phyloP scores from a whole-genome alignment of 2,329 filamentous ascomycete genomes.

The Incumbomyces lentus region DNA sequence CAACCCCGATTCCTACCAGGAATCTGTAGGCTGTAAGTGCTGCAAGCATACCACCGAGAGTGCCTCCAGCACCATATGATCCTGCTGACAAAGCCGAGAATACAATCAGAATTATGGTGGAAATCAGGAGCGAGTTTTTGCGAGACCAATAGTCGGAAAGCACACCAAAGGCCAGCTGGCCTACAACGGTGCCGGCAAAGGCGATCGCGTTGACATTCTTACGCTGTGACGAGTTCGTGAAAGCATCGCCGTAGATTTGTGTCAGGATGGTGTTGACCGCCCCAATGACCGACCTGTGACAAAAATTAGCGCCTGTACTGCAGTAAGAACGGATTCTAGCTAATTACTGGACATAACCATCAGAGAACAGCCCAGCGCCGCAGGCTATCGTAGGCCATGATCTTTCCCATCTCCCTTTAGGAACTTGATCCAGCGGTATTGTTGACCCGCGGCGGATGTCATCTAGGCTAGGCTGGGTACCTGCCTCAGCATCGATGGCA shows the following conservation, averaged over 20 bases:
- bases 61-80: constrained; percentile 63
- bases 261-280: constrained; percentile 70
- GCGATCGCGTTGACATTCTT: constrained; percentile 71
- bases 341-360: constrained; percentile 9
- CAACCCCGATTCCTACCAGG: constrained; percentile 71
- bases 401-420: constrained; percentile 36
- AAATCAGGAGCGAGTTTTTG: constrained; percentile 68
- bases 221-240: constrained; percentile 56
- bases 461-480: too few relatives aligned
- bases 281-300: constrained; percentile 58
- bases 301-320: too few relatives aligned
- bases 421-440: too few relatives aligned
- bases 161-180: constrained; percentile 71
- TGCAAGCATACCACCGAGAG: constrained; percentile 60
- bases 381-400: constrained; percentile 73
- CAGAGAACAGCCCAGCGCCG: constrained; percentile 52
- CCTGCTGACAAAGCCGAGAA: constrained; percentile 73
- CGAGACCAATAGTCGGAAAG: constrained; percentile 76
- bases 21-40: constrained; percentile 76
- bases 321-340: too few relatives aligned
- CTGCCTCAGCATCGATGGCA: too few relatives aligned
- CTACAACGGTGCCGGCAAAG: constrained; percentile 76
- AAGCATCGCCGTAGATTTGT: constrained; percentile 58
- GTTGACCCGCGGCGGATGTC: too few relatives aligned
- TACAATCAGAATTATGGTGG: constrained; percentile 72